Evolutionary conservation across 1,284 basidiomycete genomes (phyloP), one percentile per base, ranked within the genome.

Genomic region (Mycosarcoma mackinlayi): DNA sequence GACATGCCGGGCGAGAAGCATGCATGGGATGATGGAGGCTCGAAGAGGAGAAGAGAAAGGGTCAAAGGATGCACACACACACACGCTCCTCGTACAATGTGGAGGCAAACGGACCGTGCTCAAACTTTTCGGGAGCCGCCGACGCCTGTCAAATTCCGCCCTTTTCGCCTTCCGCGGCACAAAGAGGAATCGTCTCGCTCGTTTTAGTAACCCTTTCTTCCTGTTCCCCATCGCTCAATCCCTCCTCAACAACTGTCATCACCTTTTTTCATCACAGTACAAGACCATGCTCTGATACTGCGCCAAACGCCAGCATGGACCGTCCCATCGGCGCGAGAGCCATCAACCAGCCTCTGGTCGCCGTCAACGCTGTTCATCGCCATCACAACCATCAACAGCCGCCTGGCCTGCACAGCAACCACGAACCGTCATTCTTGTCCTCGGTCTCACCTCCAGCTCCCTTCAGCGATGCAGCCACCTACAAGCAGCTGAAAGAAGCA

Each of bases 401-500:
- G n/a, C 33, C 33, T 14, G n/a, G 39, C 21, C 25, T 37, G 30
- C 33, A 18, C 28, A n/a, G 28, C 38, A 30, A 35, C 0, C 37
- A 45, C 14, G 28, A 52, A 13, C 50, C 54, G 7, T 14, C 39
- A 24, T 6, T 40, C 25, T 5, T 24, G 18, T 21, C 18, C 8
- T 7, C 19, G n/a, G n/a, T n/a, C n/a, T n/a, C n/a, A n/a, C n/a
- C n/a, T n/a, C n/a, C n/a, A n/a, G n/a, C 18, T 38, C 8, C 37
- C 3, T 19, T 21, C 6, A n/a, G 18, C 24, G 41, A 35, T 5
- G 38, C 5, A 1, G 13, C 52, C 4, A 62, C 68, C 9, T 96
- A 96, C 86, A 94, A 93, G 84, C 73, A 86, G 16, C 88, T 87
- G 23, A 97, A 97, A 84, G 91, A 94, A 85, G 89, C 88, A 0